Conservation (phyloP, 345 rosid genomes). For the Lumnitzera littorea region DNA sequence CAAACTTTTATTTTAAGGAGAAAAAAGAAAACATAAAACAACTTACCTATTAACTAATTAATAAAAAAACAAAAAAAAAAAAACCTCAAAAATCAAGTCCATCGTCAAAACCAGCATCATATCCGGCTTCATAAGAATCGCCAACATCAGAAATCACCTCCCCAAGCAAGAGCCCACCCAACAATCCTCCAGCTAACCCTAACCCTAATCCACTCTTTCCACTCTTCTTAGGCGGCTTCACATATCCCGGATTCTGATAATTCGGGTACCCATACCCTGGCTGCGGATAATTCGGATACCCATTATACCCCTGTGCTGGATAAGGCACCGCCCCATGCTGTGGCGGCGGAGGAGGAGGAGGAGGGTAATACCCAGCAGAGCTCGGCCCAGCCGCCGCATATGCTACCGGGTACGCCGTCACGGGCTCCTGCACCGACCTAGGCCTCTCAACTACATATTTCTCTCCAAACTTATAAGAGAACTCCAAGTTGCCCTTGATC, state of each 20-base stretch:
- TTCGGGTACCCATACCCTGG: slow-evolving; percentile 17
- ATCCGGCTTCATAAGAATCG: background rate
- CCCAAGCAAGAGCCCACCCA: slow-evolving; percentile 31
- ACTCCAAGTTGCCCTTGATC: slow-evolving; percentile 26
- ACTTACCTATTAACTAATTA: too few relatives aligned
- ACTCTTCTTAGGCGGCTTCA: slow-evolving; percentile 19
- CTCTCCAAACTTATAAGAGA: slow-evolving; percentile 36
- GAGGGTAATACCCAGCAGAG: slow-evolving; percentile 10
- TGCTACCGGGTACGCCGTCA: slow-evolving; percentile 22
- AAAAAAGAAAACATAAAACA: too few relatives aligned
- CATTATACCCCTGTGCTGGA: slow-evolving; percentile 18
- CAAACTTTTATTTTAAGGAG: too few relatives aligned
- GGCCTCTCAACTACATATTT: slow-evolving; percentile 11
- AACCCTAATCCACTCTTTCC: slow-evolving; percentile 21
- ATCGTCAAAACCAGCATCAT: slow-evolving; percentile 9
- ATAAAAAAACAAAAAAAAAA: too few relatives aligned
- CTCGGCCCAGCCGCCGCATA: slow-evolving; percentile 14
- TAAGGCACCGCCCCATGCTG: slow-evolving; percentile 11
- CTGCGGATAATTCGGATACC: slow-evolving; percentile 13
- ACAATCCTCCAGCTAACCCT: slow-evolving; percentile 31
- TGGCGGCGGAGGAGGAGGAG: slow-evolving; percentile 2
- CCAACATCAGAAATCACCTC: slow-evolving; percentile 21
- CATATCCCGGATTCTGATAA: too few relatives aligned
- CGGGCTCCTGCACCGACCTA: slow-evolving; percentile 11
- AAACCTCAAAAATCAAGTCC: slow-evolving; percentile 4